Base-by-base conservation (phyloP, 192 early-diverging fungal species). In the Linderina pennispora region DNA sequence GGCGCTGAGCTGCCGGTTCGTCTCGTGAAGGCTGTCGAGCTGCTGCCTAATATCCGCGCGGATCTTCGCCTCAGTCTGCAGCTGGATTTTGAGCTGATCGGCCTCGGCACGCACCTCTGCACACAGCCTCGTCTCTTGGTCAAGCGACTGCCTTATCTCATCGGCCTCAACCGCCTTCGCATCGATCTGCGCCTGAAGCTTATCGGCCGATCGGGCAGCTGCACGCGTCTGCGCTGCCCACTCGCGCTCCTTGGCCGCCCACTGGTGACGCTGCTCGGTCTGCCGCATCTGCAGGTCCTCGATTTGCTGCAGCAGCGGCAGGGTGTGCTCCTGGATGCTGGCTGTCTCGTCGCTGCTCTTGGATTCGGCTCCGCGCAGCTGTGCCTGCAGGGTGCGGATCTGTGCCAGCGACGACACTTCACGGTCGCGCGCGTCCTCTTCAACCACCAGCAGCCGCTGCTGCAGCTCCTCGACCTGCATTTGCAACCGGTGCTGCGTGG, bases 31-130 rank as follows among this genome's bases (percentile, higher is more conserved):
- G 18, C 53, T 48, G 20, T 68, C 65, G 13, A 68, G 65, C 58
- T 68, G 65, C 43, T 47, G 58, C 53, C 56, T 68, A 23, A 68
- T 41, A 14, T 68, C 65, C 0, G 65, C 48, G 24, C 65, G 65
- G 39, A 54, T 58, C 23, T 54, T 51, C 20, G 53, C 26, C 43
- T 68, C 65, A 0, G 45, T 39, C 9, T 46, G 89, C 82, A 43
- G 86, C 86, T 14, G 87, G 73, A 6, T 88, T 45, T 43, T 87
- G 81, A 74, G 82, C 75, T 80, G 70, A 14, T 17, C 3, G 8
- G 46, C 17, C 4, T 58, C 45, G 9, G 52, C 39, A 17, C 42
- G 52, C 3, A 17, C 32, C 14, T 31, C 25, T 13, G 53, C 62
- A 4, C 32, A 35, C 3, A 47, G 48, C 37, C 45, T 48, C 32